These are phyloP conservation scores for Canna indica DNA, from an alignment of 176 grass and related monocot species.

Conservation along the genomic window DNA sequence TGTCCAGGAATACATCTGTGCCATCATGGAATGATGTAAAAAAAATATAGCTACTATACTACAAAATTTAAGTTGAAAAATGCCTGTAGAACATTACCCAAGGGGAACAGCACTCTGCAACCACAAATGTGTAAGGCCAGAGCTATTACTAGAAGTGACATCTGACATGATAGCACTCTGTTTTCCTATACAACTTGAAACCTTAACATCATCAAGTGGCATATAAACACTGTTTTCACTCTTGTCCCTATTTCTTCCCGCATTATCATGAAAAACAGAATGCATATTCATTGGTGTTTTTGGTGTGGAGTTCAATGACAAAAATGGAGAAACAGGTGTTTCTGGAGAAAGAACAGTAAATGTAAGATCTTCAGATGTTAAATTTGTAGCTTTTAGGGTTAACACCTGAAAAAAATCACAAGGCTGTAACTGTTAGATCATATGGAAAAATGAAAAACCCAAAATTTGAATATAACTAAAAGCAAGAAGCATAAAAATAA, in stretches of 20 bases:
- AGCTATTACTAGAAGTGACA: conserved; percentile 24
- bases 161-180: not conserved
- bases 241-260: conserved; percentile 31
- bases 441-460: not conserved
- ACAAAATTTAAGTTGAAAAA: conserved; percentile 18
- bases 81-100: conserved; percentile 43
- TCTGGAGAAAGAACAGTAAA: conserved; percentile 91
- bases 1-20: conserved; percentile 73
- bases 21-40: not conserved
- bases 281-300: conserved; percentile 39
- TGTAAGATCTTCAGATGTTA: conserved; percentile 83
- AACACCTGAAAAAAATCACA: conserved; percentile 61
- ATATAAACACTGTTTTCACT: conserved; percentile 25
- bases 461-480: conserved; percentile 7
- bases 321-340: conserved; percentile 62
- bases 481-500: conserved; percentile 5
- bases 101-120: conserved; percentile 86
- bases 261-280: conserved; percentile 37
- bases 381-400: conserved; percentile 94
- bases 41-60: conserved; percentile 3
- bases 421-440: not conserved
- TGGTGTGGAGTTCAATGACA: conserved; percentile 76
- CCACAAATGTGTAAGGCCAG: conserved; percentile 89
- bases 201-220: conserved; percentile 34
- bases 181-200: conserved; percentile 1